Conservation (phyloP, 2,329 filamentous ascomycete species). For the Leptosphaerulina australis region DNA sequence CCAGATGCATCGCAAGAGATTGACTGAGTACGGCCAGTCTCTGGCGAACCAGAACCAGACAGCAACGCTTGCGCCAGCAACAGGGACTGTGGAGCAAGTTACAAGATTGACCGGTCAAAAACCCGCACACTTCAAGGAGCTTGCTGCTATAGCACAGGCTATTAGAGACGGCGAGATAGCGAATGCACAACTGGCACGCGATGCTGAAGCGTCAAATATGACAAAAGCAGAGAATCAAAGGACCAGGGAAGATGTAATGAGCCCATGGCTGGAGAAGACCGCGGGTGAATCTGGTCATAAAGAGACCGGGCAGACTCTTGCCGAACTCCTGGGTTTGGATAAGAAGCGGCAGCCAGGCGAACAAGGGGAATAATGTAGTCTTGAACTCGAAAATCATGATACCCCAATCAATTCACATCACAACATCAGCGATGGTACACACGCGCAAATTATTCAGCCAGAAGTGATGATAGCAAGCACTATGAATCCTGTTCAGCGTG, state of each 20-base stretch:
- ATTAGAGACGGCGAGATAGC: slow-evolving; percentile 19
- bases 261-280: slow-evolving; percentile 2
- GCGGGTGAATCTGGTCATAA: not conserved
- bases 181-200: not conserved
- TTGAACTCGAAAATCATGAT: not conserved
- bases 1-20: slow-evolving; percentile 16
- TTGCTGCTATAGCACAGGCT: slow-evolving; percentile 20
- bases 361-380: not conserved
- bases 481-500: slow-evolving; percentile 41
- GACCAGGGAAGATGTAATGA: not conserved
- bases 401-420: not conserved
- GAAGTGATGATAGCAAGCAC: slow-evolving; percentile 42
- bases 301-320: not conserved
- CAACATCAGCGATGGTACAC: not conserved
- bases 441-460: slow-evolving; percentile 32
- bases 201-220: not conserved
- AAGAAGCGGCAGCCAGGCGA: not conserved
- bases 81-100: not conserved
- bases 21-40: slow-evolving; percentile 23
- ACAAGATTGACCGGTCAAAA: too few relatives aligned
- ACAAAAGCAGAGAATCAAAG: not conserved
- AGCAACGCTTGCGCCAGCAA: too few relatives aligned
- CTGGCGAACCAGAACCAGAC: too few relatives aligned
- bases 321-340: not conserved
- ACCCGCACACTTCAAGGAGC: not conserved